phyloP scores from a whole-genome alignment of 2,329 filamentous ascomycete species.

The Sarocladiaceae sp. region DNA sequence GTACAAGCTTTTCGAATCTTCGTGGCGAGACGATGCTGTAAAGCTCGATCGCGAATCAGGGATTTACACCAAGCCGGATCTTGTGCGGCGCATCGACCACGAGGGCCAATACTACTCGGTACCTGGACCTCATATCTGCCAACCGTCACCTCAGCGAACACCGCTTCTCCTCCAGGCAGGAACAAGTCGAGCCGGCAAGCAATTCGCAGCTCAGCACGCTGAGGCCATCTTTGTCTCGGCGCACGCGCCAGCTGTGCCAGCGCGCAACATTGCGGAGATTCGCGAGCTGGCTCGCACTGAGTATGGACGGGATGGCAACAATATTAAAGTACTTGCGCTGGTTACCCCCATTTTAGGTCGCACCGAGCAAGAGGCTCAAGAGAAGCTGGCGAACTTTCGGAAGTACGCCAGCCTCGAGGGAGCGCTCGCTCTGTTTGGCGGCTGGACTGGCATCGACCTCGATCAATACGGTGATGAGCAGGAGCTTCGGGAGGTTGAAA shows the following conservation, averaged over 20 bases:
- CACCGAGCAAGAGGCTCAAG: slow-evolving; percentile 53
- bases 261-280: slow-evolving; percentile 9
- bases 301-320: not conserved
- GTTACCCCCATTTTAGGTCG: slow-evolving; percentile 52
- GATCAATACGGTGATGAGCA: slow-evolving; percentile 55
- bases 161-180: slow-evolving; percentile 57
- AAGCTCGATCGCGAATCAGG: slow-evolving; percentile 36
- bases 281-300: not conserved
- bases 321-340: slow-evolving; percentile 55
- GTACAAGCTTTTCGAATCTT: slow-evolving; percentile 53
- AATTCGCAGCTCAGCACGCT: slow-evolving; percentile 52
- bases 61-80: slow-evolving; percentile 32
- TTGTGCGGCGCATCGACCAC: slow-evolving; percentile 54
- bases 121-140: slow-evolving; percentile 48
- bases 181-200: slow-evolving; percentile 48
- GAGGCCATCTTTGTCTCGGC: slow-evolving; percentile 55
- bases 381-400: slow-evolving; percentile 43
- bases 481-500: slow-evolving; percentile 55
- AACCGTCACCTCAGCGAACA: slow-evolving; percentile 53
- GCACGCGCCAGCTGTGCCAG: slow-evolving; percentile 23
- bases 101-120: slow-evolving; percentile 49
- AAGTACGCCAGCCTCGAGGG: slow-evolving; percentile 54
- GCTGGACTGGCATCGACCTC: slow-evolving; percentile 62
- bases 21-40: slow-evolving; percentile 10
- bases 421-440: slow-evolving; percentile 57